Percentiles rank a stretch among this genome's conserved stretches.
phyloP scores from a whole-genome alignment of 73 alveolate species.

The Paramecium sexaurelia region DNA sequence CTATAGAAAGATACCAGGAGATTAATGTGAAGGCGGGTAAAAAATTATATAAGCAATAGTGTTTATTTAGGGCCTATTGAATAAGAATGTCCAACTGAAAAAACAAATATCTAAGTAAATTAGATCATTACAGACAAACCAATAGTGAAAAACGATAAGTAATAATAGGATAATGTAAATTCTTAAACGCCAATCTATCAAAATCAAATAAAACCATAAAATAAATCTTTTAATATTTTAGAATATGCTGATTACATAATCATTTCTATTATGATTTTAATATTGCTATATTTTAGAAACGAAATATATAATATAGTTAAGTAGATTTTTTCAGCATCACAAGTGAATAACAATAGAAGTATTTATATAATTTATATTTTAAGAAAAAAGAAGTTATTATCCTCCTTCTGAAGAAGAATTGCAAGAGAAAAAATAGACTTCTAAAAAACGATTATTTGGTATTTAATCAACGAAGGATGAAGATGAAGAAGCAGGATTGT shows the following conservation, averaged over 20 bases:
- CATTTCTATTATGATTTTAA: neutral
- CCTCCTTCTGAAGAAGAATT: constrained; percentile 58
- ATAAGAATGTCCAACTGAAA: constrained; percentile 17
- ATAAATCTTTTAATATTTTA: neutral
- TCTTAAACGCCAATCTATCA: neutral
- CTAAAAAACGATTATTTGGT: neutral
- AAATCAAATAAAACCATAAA: neutral
- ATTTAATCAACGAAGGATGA: constrained; percentile 28
- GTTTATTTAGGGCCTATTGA: constrained; percentile 45
- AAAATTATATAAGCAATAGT: neutral
- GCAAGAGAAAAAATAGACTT: neutral
- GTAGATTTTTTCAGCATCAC: neutral
- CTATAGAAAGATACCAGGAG: constrained; percentile 88
- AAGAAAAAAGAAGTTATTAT: constrained; percentile 10
- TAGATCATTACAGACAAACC: neutral
- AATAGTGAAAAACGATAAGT: neutral
- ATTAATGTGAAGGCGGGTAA: constrained; percentile 83
- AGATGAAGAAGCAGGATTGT: constrained; percentile 65
- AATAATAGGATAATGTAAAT: neutral
- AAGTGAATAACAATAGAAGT: neutral
- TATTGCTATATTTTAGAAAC: neutral
- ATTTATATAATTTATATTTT: neutral
- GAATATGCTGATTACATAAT: constrained; percentile 11
- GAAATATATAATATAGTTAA: neutral
- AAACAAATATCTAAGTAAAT: neutral